Conservation (phyloP, 2,329 filamentous ascomycete species). For the Xylaria multiplex region DNA sequence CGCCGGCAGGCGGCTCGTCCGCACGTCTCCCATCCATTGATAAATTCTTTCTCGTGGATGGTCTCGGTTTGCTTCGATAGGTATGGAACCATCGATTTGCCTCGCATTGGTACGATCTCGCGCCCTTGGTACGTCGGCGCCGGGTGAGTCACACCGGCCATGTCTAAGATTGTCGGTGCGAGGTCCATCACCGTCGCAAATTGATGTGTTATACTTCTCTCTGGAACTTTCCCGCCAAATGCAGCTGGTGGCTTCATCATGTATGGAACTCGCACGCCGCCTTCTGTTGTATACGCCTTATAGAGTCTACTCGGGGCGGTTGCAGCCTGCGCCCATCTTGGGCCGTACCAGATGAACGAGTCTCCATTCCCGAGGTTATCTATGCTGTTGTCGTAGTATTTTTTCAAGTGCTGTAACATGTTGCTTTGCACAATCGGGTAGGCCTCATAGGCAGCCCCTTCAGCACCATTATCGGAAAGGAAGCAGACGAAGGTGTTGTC, state of each 20-base stretch:
- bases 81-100: constrained; percentile 51
- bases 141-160: constrained; percentile 61
- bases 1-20: constrained; percentile 50
- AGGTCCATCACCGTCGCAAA: constrained; percentile 65
- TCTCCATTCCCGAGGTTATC: constrained; percentile 67
- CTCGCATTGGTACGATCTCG: constrained; percentile 49
- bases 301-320: constrained; percentile 52
- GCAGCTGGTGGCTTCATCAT: constrained; percentile 55
- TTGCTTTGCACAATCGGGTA: constrained; percentile 66
- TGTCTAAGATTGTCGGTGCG: constrained; percentile 59
- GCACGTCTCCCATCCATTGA: constrained; percentile 53
- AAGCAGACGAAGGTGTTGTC: constrained; percentile 73
- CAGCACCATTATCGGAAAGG: constrained; percentile 71
- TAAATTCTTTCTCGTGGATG: constrained; percentile 52
- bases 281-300: constrained; percentile 58
- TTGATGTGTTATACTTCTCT: constrained; percentile 57
- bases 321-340: constrained; percentile 60
- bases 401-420: constrained; percentile 61
- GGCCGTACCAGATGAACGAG: constrained; percentile 70
- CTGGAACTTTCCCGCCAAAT: constrained; percentile 42
- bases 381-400: constrained; percentile 67
- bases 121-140: constrained; percentile 58
- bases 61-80: constrained; percentile 42
- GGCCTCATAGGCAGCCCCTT: constrained; percentile 67
- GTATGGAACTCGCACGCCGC: constrained; percentile 64